phyloP scores from a whole-genome alignment of 2,329 filamentous ascomycete species.

The Zymoseptoria passerinii region DNA sequence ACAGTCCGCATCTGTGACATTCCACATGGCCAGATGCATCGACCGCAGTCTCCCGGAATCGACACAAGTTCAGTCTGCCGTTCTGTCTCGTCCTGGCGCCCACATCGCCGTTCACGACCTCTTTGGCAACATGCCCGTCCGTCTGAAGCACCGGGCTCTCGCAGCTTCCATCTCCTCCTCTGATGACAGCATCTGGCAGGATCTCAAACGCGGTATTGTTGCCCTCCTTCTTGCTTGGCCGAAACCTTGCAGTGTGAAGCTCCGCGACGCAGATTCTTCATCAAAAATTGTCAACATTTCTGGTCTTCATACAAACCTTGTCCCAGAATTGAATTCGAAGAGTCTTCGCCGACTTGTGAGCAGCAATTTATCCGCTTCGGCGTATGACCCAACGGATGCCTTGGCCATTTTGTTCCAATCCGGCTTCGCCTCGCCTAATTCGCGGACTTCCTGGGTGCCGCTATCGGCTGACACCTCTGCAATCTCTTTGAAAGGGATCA shows the following conservation, averaged over 20 bases:
- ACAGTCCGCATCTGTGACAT: conserved; percentile 55
- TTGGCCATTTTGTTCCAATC: conserved; percentile 57
- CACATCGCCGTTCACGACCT: conserved; percentile 67
- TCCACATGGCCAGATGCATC: conserved; percentile 62
- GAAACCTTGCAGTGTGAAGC: conserved; percentile 45
- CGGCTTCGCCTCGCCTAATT: conserved; percentile 48
- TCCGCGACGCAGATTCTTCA: conserved; percentile 45
- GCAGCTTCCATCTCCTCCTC: conserved; percentile 43
- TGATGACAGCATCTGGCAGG: conserved; percentile 57
- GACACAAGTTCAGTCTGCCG: neutral
- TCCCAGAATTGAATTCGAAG: conserved; percentile 21
- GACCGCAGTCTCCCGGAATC: conserved; percentile 50
- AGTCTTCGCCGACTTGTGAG: conserved; percentile 19
- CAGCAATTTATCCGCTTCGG: conserved; percentile 3
- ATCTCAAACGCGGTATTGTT: conserved; percentile 50
- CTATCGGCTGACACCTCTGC: conserved; percentile 57
- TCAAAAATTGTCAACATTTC: conserved; percentile 13
- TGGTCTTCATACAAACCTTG: conserved; percentile 11
- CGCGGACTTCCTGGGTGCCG: conserved; percentile 57
- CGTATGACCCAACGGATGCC: conserved; percentile 26
- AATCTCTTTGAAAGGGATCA: conserved; percentile 58
- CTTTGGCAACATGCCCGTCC: conserved; percentile 84
- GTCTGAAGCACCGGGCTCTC: conserved; percentile 68
- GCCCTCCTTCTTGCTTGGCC: conserved; percentile 65
- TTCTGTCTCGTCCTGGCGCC: conserved; percentile 49